A percentile compares a stretch with the other conserved stretches of the same genome.
Conservation (phyloP, 257 asterid genomes). For the Nemophila menziesii region DNA sequence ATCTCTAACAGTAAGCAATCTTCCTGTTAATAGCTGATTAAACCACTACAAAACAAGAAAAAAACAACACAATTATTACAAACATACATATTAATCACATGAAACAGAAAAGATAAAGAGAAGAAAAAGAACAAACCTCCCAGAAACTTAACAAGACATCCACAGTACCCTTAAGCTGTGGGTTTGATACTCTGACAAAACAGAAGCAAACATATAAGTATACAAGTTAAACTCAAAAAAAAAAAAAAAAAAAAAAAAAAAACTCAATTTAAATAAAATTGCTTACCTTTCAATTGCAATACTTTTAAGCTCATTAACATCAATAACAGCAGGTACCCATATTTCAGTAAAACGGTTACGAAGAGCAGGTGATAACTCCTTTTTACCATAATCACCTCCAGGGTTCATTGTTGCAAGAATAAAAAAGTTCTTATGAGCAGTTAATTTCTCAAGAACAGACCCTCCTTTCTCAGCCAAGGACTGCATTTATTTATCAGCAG, state of each 20-base stretch:
- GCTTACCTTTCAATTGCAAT: conserved; percentile 74
- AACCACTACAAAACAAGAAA: conserved; percentile 78
- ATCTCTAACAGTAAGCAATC: conserved; percentile 80
- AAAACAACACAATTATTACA: conserved; percentile 7
- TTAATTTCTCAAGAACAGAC: conserved; percentile 54
- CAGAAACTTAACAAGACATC: conserved; percentile 74
- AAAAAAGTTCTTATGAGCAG: conserved; percentile 56
- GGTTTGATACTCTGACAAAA: conserved; percentile 41
- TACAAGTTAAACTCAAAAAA: not conserved
- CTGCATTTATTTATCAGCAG: conserved; percentile 40
- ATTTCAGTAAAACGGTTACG: conserved; percentile 96
- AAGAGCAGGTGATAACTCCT: conserved; percentile 94
- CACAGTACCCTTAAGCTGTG: conserved; percentile 32
- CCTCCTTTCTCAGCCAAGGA: conserved; percentile 98
- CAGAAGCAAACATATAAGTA: conserved; percentile 1
- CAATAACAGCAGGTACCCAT: conserved; percentile 89
- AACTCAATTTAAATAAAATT: too few species aligned
- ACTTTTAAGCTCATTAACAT: conserved; percentile 60
- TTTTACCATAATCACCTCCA: conserved; percentile 97
- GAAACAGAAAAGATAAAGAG: too few species aligned
- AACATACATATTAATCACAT: too few species aligned
- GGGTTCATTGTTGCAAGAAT: conserved; percentile 98
- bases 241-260: not conserved
- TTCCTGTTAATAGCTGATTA: conserved; percentile 65
- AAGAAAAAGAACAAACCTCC: conserved; percentile 86